Conservation (phyloP, 495 filamentous ascomycete species). For the Massariosphaeria phaeospora region DNA sequence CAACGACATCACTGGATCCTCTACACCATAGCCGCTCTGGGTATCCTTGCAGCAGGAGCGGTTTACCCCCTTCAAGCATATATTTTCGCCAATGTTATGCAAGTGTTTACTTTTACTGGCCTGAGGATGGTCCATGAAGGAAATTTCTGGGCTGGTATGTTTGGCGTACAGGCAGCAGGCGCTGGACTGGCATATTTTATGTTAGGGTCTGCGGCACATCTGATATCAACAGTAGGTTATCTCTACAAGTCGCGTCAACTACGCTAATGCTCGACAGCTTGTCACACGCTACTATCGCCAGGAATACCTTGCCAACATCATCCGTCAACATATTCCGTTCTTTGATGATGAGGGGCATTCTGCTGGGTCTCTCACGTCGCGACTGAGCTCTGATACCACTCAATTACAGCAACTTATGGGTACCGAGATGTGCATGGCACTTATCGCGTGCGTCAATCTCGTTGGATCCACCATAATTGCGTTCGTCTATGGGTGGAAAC, state of each 20-base stretch:
- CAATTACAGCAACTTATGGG: constrained; percentile 32
- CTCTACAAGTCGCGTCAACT: neutral
- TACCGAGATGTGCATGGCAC: constrained; percentile 29
- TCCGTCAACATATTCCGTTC: constrained; percentile 32
- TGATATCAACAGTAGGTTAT: constrained; percentile 20
- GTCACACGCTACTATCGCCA: constrained; percentile 31
- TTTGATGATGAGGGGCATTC: constrained; percentile 36
- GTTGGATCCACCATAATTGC: constrained; percentile 31
- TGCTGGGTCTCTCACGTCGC: constrained; percentile 30
- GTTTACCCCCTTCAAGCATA: constrained; percentile 34
- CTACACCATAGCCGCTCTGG: constrained; percentile 23
- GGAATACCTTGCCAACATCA: constrained; percentile 33
- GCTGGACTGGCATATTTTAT: constrained; percentile 29
- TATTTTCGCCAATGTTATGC: constrained; percentile 33
- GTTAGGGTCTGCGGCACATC: constrained; percentile 25
- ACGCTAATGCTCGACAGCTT: neutral
- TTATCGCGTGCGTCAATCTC: constrained; percentile 30
- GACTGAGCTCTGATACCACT: constrained; percentile 26
- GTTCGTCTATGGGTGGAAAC: constrained; percentile 36
- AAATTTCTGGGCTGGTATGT: constrained; percentile 36
- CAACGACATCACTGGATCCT: constrained; percentile 31
- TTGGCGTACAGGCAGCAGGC: constrained; percentile 27
- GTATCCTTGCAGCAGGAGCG: constrained; percentile 29
- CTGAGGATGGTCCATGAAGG: constrained; percentile 22
- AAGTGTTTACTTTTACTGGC: constrained; percentile 28